Evolutionary conservation across 495 filamentous ascomycete species (phyloP), one percentile per base, ranked within the genome.

Genomic region (Geoglossum glabrum): DNA sequence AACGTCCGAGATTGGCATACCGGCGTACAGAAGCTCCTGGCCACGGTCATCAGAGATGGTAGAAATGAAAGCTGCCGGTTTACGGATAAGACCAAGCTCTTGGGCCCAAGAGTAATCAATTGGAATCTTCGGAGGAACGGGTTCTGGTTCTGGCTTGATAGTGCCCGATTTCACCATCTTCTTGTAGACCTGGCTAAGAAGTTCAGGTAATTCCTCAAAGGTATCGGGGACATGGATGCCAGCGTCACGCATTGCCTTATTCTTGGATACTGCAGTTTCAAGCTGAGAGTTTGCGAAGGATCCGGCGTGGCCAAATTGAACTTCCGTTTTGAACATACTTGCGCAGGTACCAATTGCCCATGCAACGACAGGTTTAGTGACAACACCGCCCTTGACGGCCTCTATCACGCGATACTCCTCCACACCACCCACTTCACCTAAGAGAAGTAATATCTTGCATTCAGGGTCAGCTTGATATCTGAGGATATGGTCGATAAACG

Each of bases 101-200:
- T 97, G 93, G 26, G 92, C 92, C 92, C 92, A 98, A 23, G 89
- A 88, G 82, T 98, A 98, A 74, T 98, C 92, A 65, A 98, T 96
- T 66, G 92, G 92, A 69, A 98, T 98, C 87, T 98, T 98, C 68
- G 92, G 92, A 25, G 88, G 85, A 59, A 84, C 79, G 51, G 93
- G 92, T 79, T 98, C 92, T 51, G 86, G 74, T 64, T 83, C 76
- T 59, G 90, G 89, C 69, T 79, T 79, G 69, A 98, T 87, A 62
- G 77, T 81, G 69, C 90, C 90, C 59, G 85, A 74, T 68, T 81
- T 77, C 68, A 97, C 81, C 58, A 94, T 78, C 64, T 80, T 81
- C 61, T 95, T 74, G 74, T 96, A 98, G 63, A 98, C 84, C 59
- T 75, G 58, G 64, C 75, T 79, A 57, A 98, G 79, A 31, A 82